Conservation (phyloP, 1,139 yeast species). For the Scheffersomyces parashehatae region DNA sequence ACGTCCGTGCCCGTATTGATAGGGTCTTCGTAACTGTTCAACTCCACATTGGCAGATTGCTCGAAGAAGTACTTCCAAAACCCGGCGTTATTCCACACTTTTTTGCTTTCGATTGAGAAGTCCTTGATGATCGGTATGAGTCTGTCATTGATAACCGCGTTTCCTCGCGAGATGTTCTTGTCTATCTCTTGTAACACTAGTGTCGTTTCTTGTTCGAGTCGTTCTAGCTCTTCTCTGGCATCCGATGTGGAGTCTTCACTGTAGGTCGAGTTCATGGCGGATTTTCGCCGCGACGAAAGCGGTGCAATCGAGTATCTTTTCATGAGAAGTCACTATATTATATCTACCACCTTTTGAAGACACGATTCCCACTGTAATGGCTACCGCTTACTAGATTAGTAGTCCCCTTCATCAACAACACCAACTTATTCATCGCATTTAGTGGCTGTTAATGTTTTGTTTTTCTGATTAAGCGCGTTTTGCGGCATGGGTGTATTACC, state of each 20-base stretch:
- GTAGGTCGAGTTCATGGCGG: constrained; percentile 19
- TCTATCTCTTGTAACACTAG: constrained; percentile 78
- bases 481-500: too few relatives aligned
- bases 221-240: constrained; percentile 57
- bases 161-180: constrained; percentile 63
- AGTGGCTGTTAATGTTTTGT: too few relatives aligned
- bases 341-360: too few relatives aligned
- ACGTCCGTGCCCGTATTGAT: constrained; percentile 18
- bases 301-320: constrained; percentile 45
- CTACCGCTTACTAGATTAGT: too few relatives aligned
- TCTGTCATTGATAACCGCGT: constrained; percentile 59
- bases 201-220: constrained; percentile 80
- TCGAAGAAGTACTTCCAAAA: constrained; percentile 81
- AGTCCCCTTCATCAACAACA: too few relatives aligned
- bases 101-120: constrained; percentile 55
- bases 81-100: constrained; percentile 60
- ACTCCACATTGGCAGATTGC: constrained; percentile 69
- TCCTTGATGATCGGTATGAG: constrained; percentile 62
- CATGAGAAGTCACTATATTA: constrained; percentile 16
- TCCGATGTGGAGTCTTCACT: constrained; percentile 27
- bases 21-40: constrained; percentile 59
- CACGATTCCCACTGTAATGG: too few relatives aligned
- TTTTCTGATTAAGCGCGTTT: too few relatives aligned
- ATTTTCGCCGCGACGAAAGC: constrained; percentile 38
- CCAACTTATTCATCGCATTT: too few relatives aligned